These are phyloP conservation scores for Aspergillus affinis DNA, from an alignment of 495 filamentous ascomycete species.

Conservation along the genomic window DNA sequence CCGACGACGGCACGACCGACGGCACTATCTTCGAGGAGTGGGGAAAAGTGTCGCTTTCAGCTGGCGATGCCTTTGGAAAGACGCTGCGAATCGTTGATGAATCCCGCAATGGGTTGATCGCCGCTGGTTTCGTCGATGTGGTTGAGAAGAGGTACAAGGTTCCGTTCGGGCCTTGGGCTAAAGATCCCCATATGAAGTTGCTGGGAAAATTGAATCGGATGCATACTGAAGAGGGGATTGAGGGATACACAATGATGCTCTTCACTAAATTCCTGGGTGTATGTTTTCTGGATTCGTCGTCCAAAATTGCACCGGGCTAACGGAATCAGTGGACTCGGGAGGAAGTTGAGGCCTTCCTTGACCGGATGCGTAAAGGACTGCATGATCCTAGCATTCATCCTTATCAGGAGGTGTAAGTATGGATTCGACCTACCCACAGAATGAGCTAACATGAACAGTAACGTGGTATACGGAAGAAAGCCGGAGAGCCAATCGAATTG, in stretches of 20 bases:
- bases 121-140: neutral
- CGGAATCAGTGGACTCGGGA: neutral
- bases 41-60: neutral
- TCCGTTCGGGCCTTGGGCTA: conserved; percentile 5
- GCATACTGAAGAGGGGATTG: neutral
- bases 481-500: neutral
- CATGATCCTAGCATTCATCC: neutral
- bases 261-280: neutral
- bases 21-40: conserved; percentile 5
- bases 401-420: conserved; percentile 5
- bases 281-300: neutral
- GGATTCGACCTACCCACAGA: too few species aligned
- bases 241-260: conserved; percentile 1
- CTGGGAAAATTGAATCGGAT: conserved; percentile 2
- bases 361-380: neutral
- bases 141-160: neutral
- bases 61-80: conserved; percentile 4
- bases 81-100: conserved; percentile 2
- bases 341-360: conserved; percentile 1
- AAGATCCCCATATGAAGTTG: neutral
- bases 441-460: neutral
- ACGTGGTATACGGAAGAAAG: neutral
- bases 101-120: neutral
- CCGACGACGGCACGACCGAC: conserved; percentile 3
- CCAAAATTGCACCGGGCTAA: neutral